These are phyloP conservation scores for Trametopsis cervina DNA, from an alignment of 768 basidiomycete species.

Conservation along the genomic window DNA sequence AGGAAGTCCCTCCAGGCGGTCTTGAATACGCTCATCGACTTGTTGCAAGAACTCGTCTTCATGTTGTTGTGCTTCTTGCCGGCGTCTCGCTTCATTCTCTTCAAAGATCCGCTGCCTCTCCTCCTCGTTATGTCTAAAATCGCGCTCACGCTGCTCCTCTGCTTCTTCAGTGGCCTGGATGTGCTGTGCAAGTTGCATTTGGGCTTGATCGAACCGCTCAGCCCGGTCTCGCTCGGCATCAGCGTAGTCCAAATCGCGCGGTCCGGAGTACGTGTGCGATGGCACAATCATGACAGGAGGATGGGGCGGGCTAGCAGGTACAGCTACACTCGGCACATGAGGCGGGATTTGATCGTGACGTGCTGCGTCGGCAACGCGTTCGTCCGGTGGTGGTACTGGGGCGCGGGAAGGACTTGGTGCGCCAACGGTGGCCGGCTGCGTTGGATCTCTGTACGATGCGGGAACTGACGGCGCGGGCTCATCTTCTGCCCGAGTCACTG, in stretches of 20 bases:
- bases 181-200: constrained; percentile 37
- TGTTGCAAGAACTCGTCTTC: constrained; percentile 35
- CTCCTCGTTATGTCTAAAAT: constrained; percentile 61
- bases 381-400: constrained; percentile 4
- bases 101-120: constrained; percentile 55
- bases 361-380: not conserved
- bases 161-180: constrained; percentile 45
- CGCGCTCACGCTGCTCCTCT: constrained; percentile 57
- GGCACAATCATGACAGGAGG: constrained; percentile 1
- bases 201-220: constrained; percentile 51
- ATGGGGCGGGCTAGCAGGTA: not conserved
- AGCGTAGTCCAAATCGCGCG: constrained; percentile 29
- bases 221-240: constrained; percentile 41
- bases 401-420: constrained; percentile 2
- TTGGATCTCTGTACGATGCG: not conserved
- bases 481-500: constrained; percentile 1
- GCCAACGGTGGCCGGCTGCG: not conserved
- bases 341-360: not conserved
- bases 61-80: constrained; percentile 45
- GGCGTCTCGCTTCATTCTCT: constrained; percentile 52
- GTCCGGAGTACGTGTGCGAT: constrained; percentile 14
- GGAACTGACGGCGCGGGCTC: not conserved
- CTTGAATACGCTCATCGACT: constrained; percentile 18
- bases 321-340: not conserved
- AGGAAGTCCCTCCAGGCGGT: constrained; percentile 6